Conservation (phyloP, 495 filamentous ascomycete species). For the Penicillium parvum region DNA sequence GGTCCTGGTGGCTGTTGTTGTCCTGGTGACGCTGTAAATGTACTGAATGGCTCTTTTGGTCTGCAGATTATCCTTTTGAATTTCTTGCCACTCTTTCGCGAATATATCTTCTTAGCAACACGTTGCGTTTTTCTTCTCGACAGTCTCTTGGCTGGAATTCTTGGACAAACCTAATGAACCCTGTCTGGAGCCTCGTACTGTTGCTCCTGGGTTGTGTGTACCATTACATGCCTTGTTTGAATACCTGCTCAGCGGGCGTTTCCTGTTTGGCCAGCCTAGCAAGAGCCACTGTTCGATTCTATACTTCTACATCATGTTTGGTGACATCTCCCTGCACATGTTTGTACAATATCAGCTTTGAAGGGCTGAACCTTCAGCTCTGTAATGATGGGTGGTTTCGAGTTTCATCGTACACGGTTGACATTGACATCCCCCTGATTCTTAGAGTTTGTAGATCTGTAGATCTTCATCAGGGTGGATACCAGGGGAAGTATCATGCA, state of each 20-base stretch:
- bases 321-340: slow-evolving; percentile 11
- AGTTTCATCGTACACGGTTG: background rate
- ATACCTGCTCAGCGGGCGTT: background rate
- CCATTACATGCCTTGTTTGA: slow-evolving; percentile 1
- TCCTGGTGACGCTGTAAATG: slow-evolving; percentile 49
- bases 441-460: too few species aligned
- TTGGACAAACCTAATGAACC: slow-evolving; percentile 17
- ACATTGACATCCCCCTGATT: background rate
- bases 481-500: too few species aligned
- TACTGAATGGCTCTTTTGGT: slow-evolving; percentile 1
- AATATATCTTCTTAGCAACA: slow-evolving; percentile 15
- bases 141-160: slow-evolving; percentile 10
- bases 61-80: slow-evolving; percentile 4
- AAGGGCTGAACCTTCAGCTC: background rate
- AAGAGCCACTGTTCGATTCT: too few species aligned
- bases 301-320: slow-evolving; percentile 1
- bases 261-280: too few species aligned
- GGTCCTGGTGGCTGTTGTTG: slow-evolving; percentile 52
- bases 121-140: slow-evolving; percentile 11
- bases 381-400: slow-evolving; percentile 7
- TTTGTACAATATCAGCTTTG: slow-evolving; percentile 4
- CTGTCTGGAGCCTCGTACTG: background rate
- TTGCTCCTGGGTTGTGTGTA: background rate
- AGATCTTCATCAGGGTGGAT: too few species aligned
- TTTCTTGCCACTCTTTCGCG: slow-evolving; percentile 12